A percentile compares a stretch with the other conserved stretches of the same genome.
Evolutionary conservation across 139 green algal genomes (phyloP).

Genomic region (Micractinium conductrix): DNA sequence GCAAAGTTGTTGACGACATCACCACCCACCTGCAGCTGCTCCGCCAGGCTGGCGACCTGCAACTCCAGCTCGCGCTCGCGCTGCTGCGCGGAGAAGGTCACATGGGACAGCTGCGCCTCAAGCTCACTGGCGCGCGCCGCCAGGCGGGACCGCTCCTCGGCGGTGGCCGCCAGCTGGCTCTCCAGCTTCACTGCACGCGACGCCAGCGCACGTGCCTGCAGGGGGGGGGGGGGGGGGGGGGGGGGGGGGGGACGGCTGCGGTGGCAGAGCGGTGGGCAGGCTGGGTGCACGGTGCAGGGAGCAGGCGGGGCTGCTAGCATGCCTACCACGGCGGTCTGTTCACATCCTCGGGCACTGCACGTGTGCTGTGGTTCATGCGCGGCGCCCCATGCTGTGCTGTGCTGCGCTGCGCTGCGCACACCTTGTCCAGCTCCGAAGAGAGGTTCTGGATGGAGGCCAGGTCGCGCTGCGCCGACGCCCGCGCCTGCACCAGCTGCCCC

Average conservation of each 20-base stretch:
- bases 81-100: not conserved
- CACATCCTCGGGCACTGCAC: no score
- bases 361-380: no score
- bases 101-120: not conserved
- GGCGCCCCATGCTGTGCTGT: no score
- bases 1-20: no score
- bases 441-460: not conserved
- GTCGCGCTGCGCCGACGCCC: not conserved
- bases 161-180: not conserved
- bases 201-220: not conserved
- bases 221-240: no score
- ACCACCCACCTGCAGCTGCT: not conserved
- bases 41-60: not conserved
- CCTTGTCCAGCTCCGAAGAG: not conserved
- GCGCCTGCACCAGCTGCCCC: not conserved
- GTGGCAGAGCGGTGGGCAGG: no score
- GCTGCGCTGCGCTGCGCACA: no score
- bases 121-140: not conserved
- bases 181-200: not conserved
- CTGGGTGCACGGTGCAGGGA: no score
- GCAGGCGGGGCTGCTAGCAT: no score
- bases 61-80: not conserved
- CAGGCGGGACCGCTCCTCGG: conserved; percentile 24
- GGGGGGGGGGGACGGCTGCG: no score
- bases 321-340: no score